A percentile compares a stretch with the other conserved stretches of the same genome.
Evolutionary conservation across 1,284 basidiomycete genomes (phyloP).

Genomic region (Naganishia liquefaciens): DNA sequence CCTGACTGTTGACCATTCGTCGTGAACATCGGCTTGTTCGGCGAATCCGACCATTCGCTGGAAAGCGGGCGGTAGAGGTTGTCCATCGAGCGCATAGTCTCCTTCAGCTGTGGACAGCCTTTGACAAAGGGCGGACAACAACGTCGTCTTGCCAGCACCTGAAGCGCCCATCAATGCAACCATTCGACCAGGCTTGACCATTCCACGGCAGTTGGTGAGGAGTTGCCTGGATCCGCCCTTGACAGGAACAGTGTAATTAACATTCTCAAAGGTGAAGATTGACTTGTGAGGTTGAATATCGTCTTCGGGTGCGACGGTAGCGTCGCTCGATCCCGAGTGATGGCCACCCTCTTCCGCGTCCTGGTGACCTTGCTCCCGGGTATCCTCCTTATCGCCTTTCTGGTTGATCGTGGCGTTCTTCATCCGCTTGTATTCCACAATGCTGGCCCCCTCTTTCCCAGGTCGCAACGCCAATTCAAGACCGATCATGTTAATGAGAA

Average conservation of each 20-base stretch:
- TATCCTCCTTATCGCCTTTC: slow-evolving; percentile 14
- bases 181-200: slow-evolving; percentile 57
- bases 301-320: slow-evolving; percentile 2
- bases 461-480: slow-evolving; percentile 24
- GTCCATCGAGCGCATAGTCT: slow-evolving; percentile 56
- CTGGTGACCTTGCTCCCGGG: slow-evolving; percentile 13
- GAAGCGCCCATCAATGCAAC: slow-evolving; percentile 57
- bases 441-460: slow-evolving; percentile 12
- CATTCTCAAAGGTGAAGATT: slow-evolving; percentile 55
- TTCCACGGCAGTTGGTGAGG: slow-evolving; percentile 57
- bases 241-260: slow-evolving; percentile 55
- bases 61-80: slow-evolving; percentile 55
- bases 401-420: slow-evolving; percentile 7
- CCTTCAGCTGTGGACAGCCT: slow-evolving; percentile 48
- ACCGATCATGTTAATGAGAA: slow-evolving; percentile 21
- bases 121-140: slow-evolving; percentile 56
- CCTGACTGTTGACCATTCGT: slow-evolving; percentile 59
- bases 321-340: slow-evolving; percentile 10
- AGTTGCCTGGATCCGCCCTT: slow-evolving; percentile 52
- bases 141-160: slow-evolving; percentile 52
- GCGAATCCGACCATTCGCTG: slow-evolving; percentile 57
- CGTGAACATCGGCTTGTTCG: slow-evolving; percentile 51
- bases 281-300: slow-evolving; percentile 23
- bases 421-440: slow-evolving; percentile 28
- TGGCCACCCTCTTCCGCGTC: neutral